Percentiles rank a stretch among this genome's conserved stretches.
These are phyloP conservation scores for Mycena rebaudengoi DNA, from an alignment of 768 basidiomycete species.

Conservation along the genomic window DNA sequence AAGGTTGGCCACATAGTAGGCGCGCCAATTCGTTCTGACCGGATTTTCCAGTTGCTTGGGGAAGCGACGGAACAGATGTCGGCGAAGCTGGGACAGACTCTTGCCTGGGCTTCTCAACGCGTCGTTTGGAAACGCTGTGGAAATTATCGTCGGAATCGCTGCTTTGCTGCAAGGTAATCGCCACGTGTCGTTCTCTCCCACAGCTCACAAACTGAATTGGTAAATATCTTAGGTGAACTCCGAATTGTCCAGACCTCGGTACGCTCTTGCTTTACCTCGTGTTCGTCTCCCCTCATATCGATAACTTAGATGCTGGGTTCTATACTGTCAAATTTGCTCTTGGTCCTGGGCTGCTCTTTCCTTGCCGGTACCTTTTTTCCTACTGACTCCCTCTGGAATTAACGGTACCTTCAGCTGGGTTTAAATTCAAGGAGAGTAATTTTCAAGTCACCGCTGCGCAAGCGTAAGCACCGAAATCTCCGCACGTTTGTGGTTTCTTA, in stretches of 20 bases:
- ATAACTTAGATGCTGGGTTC: constrained; percentile 81
- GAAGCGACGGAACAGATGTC: constrained; percentile 87
- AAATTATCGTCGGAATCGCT: constrained; percentile 89
- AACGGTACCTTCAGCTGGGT: constrained; percentile 59
- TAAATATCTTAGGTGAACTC: constrained; percentile 64
- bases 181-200: neutral
- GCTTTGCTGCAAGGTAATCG: constrained; percentile 81
- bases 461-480: constrained; percentile 64
- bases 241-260: constrained; percentile 94
- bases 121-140: constrained; percentile 84
- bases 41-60: constrained; percentile 72
- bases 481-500: neutral
- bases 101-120: constrained; percentile 90
- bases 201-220: constrained; percentile 11
- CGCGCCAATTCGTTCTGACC: constrained; percentile 1
- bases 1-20: constrained; percentile 57
- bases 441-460: constrained; percentile 91
- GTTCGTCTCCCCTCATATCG: neutral
- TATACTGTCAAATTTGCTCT: constrained; percentile 87
- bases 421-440: constrained; percentile 67
- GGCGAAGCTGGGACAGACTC: constrained; percentile 79
- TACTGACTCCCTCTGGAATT: too few species aligned
- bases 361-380: constrained; percentile 75
- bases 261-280: constrained; percentile 31
- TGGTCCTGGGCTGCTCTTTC: constrained; percentile 93